phyloP scores from a whole-genome alignment of 495 filamentous ascomycete genomes.

The Penicillium diatomitis region DNA sequence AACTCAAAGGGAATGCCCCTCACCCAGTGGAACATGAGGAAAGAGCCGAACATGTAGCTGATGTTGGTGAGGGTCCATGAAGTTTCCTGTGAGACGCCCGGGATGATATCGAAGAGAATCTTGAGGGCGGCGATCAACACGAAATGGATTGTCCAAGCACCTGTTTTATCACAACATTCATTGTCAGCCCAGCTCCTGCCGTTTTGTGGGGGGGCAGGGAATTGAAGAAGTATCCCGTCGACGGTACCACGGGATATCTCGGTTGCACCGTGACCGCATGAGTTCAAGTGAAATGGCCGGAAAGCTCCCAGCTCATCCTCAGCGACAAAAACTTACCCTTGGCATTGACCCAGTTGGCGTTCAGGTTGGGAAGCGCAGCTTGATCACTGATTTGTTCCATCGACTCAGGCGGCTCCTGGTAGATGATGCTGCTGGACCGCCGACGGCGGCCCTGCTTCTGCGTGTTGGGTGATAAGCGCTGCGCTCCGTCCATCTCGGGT shows the following conservation, averaged over 20 bases:
- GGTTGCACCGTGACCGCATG: constrained; percentile 9
- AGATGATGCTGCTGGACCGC: constrained; percentile 91
- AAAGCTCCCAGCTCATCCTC: background rate
- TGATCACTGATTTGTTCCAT: constrained; percentile 95
- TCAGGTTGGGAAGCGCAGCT: constrained; percentile 86
- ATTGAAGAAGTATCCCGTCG: too few species aligned
- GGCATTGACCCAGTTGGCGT: constrained; percentile 97
- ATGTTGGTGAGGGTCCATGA: constrained; percentile 99
- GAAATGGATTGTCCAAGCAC: constrained; percentile 94
- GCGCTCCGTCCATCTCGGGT: constrained; percentile 56
- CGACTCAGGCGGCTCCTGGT: constrained; percentile 88
- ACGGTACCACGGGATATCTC: background rate
- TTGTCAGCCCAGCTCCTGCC: constrained; percentile 3
- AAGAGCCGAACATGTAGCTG: constrained; percentile 96
- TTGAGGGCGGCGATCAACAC: constrained; percentile 84
- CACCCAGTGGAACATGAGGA: constrained; percentile 99
- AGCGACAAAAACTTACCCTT: constrained; percentile 60
- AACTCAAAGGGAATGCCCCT: constrained; percentile 98
- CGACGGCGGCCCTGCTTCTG: constrained; percentile 65
- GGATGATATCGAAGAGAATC: constrained; percentile 92
- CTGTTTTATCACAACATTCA: constrained; percentile 34
- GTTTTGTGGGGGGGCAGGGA: too few species aligned
- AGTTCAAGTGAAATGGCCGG: background rate
- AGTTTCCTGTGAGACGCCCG: constrained; percentile 89
- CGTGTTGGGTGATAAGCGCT: constrained; percentile 44